Conservation (phyloP, 2,329 filamentous ascomycete genomes). For the Ceratocystis cacaofunesta region DNA sequence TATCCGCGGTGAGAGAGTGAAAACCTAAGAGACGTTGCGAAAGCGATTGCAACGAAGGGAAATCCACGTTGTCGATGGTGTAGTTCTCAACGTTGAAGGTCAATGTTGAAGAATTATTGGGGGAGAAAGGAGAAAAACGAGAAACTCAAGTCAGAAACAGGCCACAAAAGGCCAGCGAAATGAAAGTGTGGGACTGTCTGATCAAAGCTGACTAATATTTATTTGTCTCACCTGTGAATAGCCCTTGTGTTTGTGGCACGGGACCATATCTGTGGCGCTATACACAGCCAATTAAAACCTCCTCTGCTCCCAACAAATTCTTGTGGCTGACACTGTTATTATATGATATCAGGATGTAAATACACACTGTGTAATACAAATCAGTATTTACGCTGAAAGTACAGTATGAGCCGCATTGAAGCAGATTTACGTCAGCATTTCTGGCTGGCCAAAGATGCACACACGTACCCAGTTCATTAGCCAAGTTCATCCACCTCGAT, state of each 20-base stretch:
- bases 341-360: too few species aligned
- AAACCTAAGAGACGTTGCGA: background rate
- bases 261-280: background rate
- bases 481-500: background rate
- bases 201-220: background rate
- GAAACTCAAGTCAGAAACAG: background rate
- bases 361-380: too few species aligned
- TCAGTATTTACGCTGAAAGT: too few species aligned
- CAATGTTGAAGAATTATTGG: background rate
- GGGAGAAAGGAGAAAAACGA: background rate
- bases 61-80: background rate
- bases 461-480: background rate
- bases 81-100: background rate
- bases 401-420: too few species aligned
- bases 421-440: background rate
- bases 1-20: background rate
- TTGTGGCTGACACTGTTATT: too few species aligned
- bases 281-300: background rate
- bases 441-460: background rate
- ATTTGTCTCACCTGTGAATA: background rate
- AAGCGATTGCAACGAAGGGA: background rate
- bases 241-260: background rate
- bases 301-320: too few species aligned
- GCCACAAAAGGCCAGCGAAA: background rate
- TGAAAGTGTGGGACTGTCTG: background rate